These are phyloP conservation scores for Corylus americana DNA, from an alignment of 306 rosid genomes.

Conservation along the genomic window DNA sequence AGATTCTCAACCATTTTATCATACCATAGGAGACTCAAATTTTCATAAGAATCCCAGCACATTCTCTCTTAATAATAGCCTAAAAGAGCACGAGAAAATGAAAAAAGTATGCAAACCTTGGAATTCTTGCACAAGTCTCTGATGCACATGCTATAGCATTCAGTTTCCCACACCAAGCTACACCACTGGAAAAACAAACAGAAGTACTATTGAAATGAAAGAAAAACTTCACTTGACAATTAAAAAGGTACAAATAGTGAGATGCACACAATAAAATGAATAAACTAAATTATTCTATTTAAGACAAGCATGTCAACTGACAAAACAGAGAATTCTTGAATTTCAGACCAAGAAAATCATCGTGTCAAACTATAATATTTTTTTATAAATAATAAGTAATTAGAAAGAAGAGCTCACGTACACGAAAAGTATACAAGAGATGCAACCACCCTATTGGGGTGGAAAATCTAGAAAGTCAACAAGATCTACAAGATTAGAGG, in stretches of 20 bases:
- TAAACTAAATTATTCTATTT: neutral
- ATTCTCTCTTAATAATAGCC: neutral
- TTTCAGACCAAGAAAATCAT: neutral
- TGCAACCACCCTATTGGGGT: too few relatives aligned
- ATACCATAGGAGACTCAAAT: neutral
- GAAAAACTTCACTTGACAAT: conserved; percentile 5
- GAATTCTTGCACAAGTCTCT: conserved; percentile 93
- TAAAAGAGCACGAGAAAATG: neutral
- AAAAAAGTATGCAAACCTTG: conserved; percentile 60
- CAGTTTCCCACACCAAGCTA: conserved; percentile 94
- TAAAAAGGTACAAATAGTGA: neutral
- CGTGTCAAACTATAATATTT: neutral
- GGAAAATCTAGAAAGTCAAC: too few relatives aligned
- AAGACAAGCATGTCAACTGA: conserved; percentile 10
- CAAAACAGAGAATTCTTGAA: conserved; percentile 3
- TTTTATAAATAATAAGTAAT: too few relatives aligned
- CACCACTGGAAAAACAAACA: conserved; percentile 59
- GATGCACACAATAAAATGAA: conserved; percentile 1
- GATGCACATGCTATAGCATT: conserved; percentile 98
- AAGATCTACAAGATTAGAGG: too few relatives aligned
- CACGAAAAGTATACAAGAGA: too few relatives aligned
- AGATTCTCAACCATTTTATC: neutral
- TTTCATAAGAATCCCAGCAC: neutral
- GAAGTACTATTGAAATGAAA: conserved; percentile 7
- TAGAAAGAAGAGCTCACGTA: too few relatives aligned